These are phyloP conservation scores for Claviceps sp. DNA, from an alignment of 2,329 filamentous ascomycete genomes.

Conservation along the genomic window DNA sequence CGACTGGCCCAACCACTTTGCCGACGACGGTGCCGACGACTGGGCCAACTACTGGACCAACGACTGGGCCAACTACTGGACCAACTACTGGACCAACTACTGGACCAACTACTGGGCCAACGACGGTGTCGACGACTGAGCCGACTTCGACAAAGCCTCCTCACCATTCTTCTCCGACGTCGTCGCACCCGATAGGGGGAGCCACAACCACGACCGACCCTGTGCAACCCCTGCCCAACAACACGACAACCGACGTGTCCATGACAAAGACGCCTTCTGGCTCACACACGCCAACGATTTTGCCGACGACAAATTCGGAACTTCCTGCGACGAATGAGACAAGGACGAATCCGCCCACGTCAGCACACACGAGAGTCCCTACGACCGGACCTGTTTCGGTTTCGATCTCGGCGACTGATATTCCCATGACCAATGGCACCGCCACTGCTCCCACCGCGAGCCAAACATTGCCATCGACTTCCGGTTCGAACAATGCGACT, in stretches of 20 bases:
- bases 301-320: conserved; percentile 1
- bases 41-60: neutral
- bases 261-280: conserved; percentile 6
- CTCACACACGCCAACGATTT: neutral
- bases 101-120: neutral
- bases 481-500: conserved; percentile 6
- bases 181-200: neutral
- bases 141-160: neutral
- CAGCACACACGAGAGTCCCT: neutral
- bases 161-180: neutral
- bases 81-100: neutral
- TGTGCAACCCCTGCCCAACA: conserved; percentile 1
- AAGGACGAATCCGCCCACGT: conserved; percentile 1
- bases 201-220: neutral
- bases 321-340: conserved; percentile 5
- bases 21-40: neutral
- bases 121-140: neutral
- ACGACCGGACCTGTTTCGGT: neutral
- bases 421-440: conserved; percentile 5
- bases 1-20: neutral
- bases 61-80: neutral
- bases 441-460: neutral
- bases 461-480: conserved; percentile 2
- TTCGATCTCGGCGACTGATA: conserved; percentile 1
- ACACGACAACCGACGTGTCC: conserved; percentile 7